phyloP scores from a whole-genome alignment of 345 rosid genomes.

The Hibiscus trionum region DNA sequence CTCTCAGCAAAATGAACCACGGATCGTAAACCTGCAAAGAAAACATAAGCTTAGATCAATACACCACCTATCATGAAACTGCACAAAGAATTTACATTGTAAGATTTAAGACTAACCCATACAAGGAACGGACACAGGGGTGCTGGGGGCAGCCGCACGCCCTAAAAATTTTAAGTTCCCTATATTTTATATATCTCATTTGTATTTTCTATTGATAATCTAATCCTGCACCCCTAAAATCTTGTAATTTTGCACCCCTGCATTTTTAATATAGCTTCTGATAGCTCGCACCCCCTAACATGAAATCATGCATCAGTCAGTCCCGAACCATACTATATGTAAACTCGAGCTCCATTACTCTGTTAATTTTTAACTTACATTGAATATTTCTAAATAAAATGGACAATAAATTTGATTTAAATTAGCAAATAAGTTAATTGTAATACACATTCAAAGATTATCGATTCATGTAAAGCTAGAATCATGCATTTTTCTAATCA shows the following conservation, averaged over 20 bases:
- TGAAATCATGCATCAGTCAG: too few species aligned
- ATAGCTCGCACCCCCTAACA: too few species aligned
- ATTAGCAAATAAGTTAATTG: neutral
- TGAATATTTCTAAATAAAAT: neutral
- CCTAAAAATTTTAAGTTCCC: too few species aligned
- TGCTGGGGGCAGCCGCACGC: too few species aligned
- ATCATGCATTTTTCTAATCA: neutral
- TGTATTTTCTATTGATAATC: too few species aligned
- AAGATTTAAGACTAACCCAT: neutral
- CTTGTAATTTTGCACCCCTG: too few species aligned
- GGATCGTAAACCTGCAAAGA: slow-evolving; percentile 27
- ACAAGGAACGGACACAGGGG: too few species aligned
- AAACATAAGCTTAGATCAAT: slow-evolving; percentile 7
- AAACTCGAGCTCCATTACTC: neutral
- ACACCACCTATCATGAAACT: neutral
- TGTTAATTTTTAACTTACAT: neutral
- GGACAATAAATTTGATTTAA: neutral
- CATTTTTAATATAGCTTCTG: too few species aligned
- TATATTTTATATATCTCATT: too few species aligned
- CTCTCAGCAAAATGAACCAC: slow-evolving; percentile 14
- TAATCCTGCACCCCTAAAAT: too few species aligned
- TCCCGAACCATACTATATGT: neutral
- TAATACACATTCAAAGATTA: neutral
- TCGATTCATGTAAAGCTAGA: neutral
- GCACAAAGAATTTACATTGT: neutral